These are phyloP conservation scores for Bimuria novae-zelandiae DNA, from an alignment of 2,329 filamentous ascomycete genomes.

Conservation along the genomic window DNA sequence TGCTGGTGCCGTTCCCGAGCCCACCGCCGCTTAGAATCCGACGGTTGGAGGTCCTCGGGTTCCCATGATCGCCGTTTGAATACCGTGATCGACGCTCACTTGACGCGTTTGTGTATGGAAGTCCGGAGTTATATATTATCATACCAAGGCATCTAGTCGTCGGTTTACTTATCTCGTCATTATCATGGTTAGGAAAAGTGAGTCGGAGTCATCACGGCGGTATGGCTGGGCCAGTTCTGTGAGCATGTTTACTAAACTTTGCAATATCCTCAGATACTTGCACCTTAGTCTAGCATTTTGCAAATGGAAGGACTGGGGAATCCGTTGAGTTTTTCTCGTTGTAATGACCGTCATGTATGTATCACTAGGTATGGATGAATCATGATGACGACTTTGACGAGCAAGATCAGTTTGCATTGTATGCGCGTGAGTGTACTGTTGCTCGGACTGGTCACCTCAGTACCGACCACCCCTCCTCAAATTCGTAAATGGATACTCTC, in stretches of 20 bases:
- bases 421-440: too few species aligned
- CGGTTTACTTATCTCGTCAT: conserved; percentile 20
- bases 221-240: conserved; percentile 10
- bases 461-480: too few species aligned
- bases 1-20: conserved; percentile 21
- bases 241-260: conserved; percentile 11
- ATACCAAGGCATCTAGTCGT: conserved; percentile 15
- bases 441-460: too few species aligned
- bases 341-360: conserved; percentile 9
- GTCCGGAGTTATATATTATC: conserved; percentile 14
- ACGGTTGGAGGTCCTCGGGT: conserved; percentile 10
- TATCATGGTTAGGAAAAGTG: conserved; percentile 18
- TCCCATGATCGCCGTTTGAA: conserved; percentile 8
- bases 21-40: conserved; percentile 38
- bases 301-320: conserved; percentile 6
- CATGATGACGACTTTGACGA: conserved; percentile 5
- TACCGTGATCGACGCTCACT: conserved; percentile 2
- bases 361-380: conserved; percentile 4
- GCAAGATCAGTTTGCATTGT: too few species aligned
- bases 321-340: neutral
- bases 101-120: conserved; percentile 11
- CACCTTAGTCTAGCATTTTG: conserved; percentile 17
- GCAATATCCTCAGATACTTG: conserved; percentile 14
- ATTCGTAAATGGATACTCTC: too few species aligned
- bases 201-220: conserved; percentile 15